Base-by-base conservation (phyloP, 345 rosid species). In the Moricandia arvensis region DNA sequence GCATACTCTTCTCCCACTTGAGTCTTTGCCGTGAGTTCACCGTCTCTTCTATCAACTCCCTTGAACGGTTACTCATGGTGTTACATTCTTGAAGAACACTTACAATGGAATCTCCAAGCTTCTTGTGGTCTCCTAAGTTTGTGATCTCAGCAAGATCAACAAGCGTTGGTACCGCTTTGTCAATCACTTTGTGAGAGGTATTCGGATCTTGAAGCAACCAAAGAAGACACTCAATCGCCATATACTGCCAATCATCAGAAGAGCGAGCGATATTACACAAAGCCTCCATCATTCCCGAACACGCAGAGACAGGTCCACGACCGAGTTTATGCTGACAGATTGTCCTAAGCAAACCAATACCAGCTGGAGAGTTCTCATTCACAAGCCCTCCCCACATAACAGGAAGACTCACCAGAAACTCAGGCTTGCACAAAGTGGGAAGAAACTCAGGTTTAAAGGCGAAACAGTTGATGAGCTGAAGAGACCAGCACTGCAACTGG, bases 341-440 rank as follows among this genome's bases (percentile, higher is more conserved):
- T 31, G 99, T 96, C 79, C 98, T 87, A 47, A 96, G 80, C 57
- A 96, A 77, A 80, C 98, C 99, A 68, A 96, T 96, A 71, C 99
- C 99, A 76, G 98, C 99, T 0, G 99, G 99, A 0, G 99, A 96
- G 72, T 96, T 96, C 80, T 96, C 99, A 69, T 93, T 96, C 13
- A 93, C 98, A 59, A 96, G 97, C 62, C 98, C 99, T n/a, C 98
- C 99, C 98, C 99, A 96, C 98, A 96, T 91, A 71, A 91, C 96
- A 0, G 99, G 96, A 65, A 96, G 83, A 78, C 87, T 95, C 29
- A 82, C 85, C n/a, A 96, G 78, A 82, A 96, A 96, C 80, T 96
- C 99, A 13, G 94, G 88, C 74, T 87, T 96, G 82, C 98, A 91
- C 60, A 96, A 79, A 54, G 89, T 79, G 8, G 96, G 91, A 83